Percentiles rank a stretch among this genome's conserved stretches.
These are phyloP conservation scores for Lotus japonicus DNA, from an alignment of 306 rosid species.

Conservation along the genomic window DNA sequence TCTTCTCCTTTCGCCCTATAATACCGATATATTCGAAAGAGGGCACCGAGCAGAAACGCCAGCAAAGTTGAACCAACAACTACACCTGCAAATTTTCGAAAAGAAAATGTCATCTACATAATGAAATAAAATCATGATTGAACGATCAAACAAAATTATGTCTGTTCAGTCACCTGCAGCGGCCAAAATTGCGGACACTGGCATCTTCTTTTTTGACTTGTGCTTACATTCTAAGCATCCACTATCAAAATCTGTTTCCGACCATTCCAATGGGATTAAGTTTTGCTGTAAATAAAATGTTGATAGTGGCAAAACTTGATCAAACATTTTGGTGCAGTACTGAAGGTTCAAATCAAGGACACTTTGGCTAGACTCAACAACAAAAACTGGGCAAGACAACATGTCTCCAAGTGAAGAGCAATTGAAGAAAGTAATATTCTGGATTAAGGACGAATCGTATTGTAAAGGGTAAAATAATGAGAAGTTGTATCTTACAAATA, in stretches of 20 bases:
- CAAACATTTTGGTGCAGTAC: not conserved
- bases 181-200: too few species aligned
- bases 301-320: accelerated
- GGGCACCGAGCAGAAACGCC: too few species aligned
- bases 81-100: too few species aligned
- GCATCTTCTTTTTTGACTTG: too few species aligned
- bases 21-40: too few species aligned
- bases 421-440: not conserved
- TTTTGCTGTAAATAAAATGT: accelerated
- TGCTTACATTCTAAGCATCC: too few species aligned
- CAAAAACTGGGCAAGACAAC: constrained; percentile 7
- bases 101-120: too few species aligned
- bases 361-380: accelerated
- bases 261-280: not conserved
- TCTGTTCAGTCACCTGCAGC: too few species aligned
- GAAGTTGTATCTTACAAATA: not conserved
- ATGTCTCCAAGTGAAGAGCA: constrained; percentile 8
- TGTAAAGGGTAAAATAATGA: not conserved
- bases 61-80: too few species aligned
- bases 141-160: too few species aligned
- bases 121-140: too few species aligned
- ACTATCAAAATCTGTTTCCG: not conserved
- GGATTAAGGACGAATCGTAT: accelerated
- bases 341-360: not conserved
- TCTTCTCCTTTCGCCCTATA: too few species aligned